These are phyloP conservation scores for Boechera stricta DNA, from an alignment of 345 rosid species.

Conservation along the genomic window DNA sequence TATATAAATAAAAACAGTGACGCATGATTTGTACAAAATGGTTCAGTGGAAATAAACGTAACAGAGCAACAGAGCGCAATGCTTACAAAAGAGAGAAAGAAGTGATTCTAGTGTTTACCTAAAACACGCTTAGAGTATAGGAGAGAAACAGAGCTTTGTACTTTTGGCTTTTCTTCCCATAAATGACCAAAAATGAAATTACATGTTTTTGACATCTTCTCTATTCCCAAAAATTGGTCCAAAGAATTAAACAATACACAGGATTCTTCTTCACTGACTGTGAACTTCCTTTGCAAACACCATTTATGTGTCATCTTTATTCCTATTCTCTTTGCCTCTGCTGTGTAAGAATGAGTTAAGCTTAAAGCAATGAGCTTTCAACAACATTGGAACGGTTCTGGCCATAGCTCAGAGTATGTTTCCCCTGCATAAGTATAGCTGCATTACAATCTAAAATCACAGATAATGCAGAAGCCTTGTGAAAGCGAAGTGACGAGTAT, in stretches of 20 bases:
- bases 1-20: not conserved
- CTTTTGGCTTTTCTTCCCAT: conserved; percentile 27
- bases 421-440: conserved; percentile 35
- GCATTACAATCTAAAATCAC: conserved; percentile 23
- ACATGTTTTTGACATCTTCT: conserved; percentile 23
- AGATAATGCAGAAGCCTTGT: conserved; percentile 1
- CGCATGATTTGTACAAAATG: conserved; percentile 26
- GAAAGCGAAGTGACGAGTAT: conserved; percentile 15
- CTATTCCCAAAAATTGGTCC: conserved; percentile 32
- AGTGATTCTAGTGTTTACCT: conserved; percentile 22
- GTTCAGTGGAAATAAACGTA: conserved; percentile 18
- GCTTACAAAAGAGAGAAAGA: conserved; percentile 37
- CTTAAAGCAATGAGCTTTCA: conserved; percentile 32
- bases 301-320: conserved; percentile 39
- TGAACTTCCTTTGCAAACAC: conserved; percentile 30
- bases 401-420: conserved; percentile 39
- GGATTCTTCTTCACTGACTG: conserved; percentile 25
- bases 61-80: conserved; percentile 10
- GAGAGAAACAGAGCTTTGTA: conserved; percentile 33
- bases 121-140: conserved; percentile 36
- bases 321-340: conserved; percentile 39
- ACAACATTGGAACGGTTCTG: conserved; percentile 22
- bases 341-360: conserved; percentile 36
- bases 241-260: conserved; percentile 43
- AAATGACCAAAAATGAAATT: conserved; percentile 30